phyloP scores from a whole-genome alignment of 192 early-diverging fungal species.

The Coemansia furcata region DNA sequence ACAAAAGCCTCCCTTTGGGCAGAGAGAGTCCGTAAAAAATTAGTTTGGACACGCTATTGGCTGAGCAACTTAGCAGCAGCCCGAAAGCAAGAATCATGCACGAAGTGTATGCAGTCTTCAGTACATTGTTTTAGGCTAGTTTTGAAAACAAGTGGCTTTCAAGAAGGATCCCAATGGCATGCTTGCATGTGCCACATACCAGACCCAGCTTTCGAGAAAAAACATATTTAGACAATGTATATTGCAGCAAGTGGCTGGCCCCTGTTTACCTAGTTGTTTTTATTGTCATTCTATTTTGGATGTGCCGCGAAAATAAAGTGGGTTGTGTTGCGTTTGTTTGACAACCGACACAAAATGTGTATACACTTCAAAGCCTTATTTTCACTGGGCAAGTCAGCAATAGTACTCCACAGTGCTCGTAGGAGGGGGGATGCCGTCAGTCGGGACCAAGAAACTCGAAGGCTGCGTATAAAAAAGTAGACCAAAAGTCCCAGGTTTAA shows the following conservation, averaged over 20 bases:
- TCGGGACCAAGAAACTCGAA: neutral
- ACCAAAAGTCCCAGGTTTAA: neutral
- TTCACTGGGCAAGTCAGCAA: neutral
- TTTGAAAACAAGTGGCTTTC: conserved; percentile 1
- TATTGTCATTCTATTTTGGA: neutral
- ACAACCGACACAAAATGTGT: neutral
- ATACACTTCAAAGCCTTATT: neutral
- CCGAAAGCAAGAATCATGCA: neutral
- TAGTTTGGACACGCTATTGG: neutral
- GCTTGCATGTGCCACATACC: neutral
- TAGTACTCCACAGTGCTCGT: neutral
- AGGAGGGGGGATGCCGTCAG: neutral
- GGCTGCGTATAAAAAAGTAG: neutral
- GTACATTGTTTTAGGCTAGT: neutral
- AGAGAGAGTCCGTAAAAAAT: neutral
- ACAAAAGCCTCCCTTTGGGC: neutral
- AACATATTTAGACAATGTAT: neutral
- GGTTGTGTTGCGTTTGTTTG: neutral
- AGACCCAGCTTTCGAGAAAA: neutral
- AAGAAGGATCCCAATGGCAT: neutral
- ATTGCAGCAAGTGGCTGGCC: conserved; percentile 4
- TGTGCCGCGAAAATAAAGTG: neutral
- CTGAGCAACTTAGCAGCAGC: neutral
- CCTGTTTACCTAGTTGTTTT: neutral
- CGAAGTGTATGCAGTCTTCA: neutral